Evolutionary conservation across 2,329 filamentous ascomycete genomes (phyloP), one percentile per base, ranked within the genome.

Genomic region (Xylariaceae sp.): DNA sequence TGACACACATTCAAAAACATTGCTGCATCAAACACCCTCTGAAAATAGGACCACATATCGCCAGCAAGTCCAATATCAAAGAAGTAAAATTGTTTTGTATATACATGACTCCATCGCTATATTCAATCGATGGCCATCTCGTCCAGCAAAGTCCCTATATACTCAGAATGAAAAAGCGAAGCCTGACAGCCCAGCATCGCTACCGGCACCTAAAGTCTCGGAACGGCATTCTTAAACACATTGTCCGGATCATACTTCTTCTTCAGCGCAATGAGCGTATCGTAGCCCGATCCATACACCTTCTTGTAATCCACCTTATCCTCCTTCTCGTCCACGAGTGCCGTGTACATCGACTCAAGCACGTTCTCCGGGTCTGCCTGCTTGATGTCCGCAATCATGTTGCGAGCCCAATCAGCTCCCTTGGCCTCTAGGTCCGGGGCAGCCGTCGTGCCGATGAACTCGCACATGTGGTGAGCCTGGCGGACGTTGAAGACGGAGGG

Each of bases 171-270:
- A 2, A 18, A 18, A 18, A 2, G 17, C 17, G 17, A 2, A 18
- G 17, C 17, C 2, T 18, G 2, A 2, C 2, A 18, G 17, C 17
- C 17, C 17, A 18, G 17, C 17, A 18, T 18, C 17, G 17, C 17
- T 2, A 18, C 17, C 17, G 17, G 2, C 17, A n/a, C 2, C 17
- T 42, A 42, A 3, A 63, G 53, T 15, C 55, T 54, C 39, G 64
- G 66, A 15, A 67, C 57, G 1, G 63, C 58, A 30, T 67, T 57
- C 47, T 67, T 72, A 58, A 76, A 77, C 1, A 73, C 67, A 60
- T 75, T 74, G 2, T 68, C 57, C 0, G 73, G 70, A 47, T 76
- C 74, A 53, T 73, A 73, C 50, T 70, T 66, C 56, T 66, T 66
- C 61, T 77, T 74, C 48, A 74, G 56, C 56, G 18, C 60, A 45